phyloP scores from a whole-genome alignment of 257 asterid species.

The Gentiana straminea region DNA sequence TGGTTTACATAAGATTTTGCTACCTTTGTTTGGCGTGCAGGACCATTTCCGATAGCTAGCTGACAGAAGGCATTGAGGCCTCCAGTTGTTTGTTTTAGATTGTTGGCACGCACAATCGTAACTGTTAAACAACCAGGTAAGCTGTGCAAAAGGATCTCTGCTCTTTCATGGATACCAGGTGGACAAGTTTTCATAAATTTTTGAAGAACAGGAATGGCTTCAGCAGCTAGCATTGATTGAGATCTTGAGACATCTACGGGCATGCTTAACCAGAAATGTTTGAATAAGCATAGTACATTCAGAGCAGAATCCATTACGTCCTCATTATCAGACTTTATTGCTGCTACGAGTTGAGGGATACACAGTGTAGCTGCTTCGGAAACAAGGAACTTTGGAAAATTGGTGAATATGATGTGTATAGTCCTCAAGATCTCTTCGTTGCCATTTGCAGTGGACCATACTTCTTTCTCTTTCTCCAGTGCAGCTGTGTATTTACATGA shows the following conservation, averaged over 20 bases:
- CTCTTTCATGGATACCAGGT: conserved; percentile 56
- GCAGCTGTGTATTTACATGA: conserved; percentile 51
- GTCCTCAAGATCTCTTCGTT: conserved; percentile 72
- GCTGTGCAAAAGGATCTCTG: conserved; percentile 55
- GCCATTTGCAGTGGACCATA: conserved; percentile 41
- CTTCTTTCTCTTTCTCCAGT: conserved; percentile 72
- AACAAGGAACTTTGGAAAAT: conserved; percentile 53
- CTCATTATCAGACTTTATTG: conserved; percentile 60
- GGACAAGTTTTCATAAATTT: conserved; percentile 53
- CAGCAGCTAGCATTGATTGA: conserved; percentile 71
- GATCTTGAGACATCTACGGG: conserved; percentile 65
- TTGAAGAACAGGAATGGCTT: conserved; percentile 78
- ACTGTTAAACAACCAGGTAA: conserved; percentile 91
- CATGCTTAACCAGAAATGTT: conserved; percentile 76
- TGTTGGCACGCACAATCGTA: conserved; percentile 51
- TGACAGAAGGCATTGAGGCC: conserved; percentile 70
- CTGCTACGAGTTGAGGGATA: conserved; percentile 65
- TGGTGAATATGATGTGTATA: conserved; percentile 55
- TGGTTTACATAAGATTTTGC: neutral
- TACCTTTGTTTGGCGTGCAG: conserved; percentile 82
- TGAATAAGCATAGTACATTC: conserved; percentile 56
- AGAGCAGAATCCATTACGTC: conserved; percentile 57
- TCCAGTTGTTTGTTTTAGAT: conserved; percentile 60
- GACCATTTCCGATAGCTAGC: conserved; percentile 59
- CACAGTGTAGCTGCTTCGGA: conserved; percentile 64